phyloP scores from a whole-genome alignment of 768 basidiomycete genomes.

The Tulasnella sp. region DNA sequence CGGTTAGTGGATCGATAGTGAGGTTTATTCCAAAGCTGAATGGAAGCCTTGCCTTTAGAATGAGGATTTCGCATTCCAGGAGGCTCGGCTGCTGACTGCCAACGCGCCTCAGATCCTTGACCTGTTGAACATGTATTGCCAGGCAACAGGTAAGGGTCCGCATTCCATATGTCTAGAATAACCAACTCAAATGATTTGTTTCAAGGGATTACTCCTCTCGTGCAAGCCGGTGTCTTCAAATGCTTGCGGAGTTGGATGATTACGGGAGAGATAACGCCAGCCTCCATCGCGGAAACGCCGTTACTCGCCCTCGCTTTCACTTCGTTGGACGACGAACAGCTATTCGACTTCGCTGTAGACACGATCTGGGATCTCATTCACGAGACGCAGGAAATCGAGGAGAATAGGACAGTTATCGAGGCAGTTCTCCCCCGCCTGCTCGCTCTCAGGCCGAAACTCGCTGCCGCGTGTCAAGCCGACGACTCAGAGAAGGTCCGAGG shows the following conservation, averaged over 20 bases:
- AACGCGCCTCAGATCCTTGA: constrained; percentile 65
- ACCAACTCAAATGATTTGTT: neutral
- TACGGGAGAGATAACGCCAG: constrained; percentile 68
- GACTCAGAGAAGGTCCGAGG: constrained; percentile 86
- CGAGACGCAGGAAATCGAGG: constrained; percentile 95
- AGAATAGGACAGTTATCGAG: constrained; percentile 82
- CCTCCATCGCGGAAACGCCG: constrained; percentile 57
- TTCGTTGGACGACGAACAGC: constrained; percentile 65
- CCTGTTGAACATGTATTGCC: constrained; percentile 76
- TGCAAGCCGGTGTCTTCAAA: constrained; percentile 73
- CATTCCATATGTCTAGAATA: neutral
- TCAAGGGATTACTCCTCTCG: constrained; percentile 64
- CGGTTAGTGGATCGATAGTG: constrained; percentile 41
- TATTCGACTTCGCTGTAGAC: constrained; percentile 92
- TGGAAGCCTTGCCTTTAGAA: constrained; percentile 32
- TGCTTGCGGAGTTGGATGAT: constrained; percentile 81
- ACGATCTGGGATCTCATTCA: constrained; percentile 91
- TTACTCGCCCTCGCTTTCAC: constrained; percentile 76
- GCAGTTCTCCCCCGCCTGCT: constrained; percentile 81
- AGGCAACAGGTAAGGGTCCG: constrained; percentile 59
- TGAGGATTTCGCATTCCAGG: constrained; percentile 57
- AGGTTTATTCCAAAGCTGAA: neutral
- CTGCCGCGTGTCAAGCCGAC: constrained; percentile 38
- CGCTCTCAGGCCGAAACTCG: constrained; percentile 51
- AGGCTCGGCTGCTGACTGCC: constrained; percentile 47